Evolutionary conservation across 176 grass and related monocot genomes (phyloP).

Genomic region (Avena eriantha): DNA sequence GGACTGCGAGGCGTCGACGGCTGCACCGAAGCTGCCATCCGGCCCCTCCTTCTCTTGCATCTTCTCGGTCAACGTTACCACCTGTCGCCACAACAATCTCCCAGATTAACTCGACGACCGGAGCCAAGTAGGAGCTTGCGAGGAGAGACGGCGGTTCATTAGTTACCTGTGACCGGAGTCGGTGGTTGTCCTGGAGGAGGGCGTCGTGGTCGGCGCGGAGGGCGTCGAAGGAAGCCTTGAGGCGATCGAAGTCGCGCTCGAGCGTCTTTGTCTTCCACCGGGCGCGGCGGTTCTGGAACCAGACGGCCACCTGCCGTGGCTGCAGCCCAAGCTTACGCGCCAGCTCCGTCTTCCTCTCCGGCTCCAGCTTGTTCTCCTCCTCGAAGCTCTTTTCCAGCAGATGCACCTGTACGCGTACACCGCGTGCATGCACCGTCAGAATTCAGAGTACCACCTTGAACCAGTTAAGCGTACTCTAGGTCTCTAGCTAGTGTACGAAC

Average conservation of each 20-base stretch:
- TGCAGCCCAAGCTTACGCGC: conserved; percentile 88
- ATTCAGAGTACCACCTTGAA: not conserved
- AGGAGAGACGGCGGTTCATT: too few relatives aligned
- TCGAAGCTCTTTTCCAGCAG: conserved; percentile 85
- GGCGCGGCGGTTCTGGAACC: conserved; percentile 99
- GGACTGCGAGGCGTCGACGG: not conserved
- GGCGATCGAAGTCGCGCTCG: conserved; percentile 93
- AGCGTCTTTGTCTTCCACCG: conserved; percentile 99
- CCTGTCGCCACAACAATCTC: conserved; percentile 44
- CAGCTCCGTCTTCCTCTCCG: conserved; percentile 96
- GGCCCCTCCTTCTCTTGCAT: conserved; percentile 72
- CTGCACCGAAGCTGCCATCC: conserved; percentile 31
- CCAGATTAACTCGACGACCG: not conserved
- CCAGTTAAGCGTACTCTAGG: not conserved
- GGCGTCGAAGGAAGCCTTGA: conserved; percentile 87
- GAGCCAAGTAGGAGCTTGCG: too few relatives aligned
- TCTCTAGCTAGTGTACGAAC: conserved; percentile 2
- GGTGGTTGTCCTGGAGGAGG: conserved; percentile 81
- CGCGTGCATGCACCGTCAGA: conserved; percentile 14
- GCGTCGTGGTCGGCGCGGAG: conserved; percentile 80
- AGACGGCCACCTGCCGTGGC: conserved; percentile 94
- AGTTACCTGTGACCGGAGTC: conserved; percentile 71
- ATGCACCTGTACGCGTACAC: conserved; percentile 55
- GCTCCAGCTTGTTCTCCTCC: conserved; percentile 98
- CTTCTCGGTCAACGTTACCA: conserved; percentile 83